These are phyloP conservation scores for Melocanna baccifera DNA, from an alignment of 176 grass and related monocot species.

Conservation along the genomic window DNA sequence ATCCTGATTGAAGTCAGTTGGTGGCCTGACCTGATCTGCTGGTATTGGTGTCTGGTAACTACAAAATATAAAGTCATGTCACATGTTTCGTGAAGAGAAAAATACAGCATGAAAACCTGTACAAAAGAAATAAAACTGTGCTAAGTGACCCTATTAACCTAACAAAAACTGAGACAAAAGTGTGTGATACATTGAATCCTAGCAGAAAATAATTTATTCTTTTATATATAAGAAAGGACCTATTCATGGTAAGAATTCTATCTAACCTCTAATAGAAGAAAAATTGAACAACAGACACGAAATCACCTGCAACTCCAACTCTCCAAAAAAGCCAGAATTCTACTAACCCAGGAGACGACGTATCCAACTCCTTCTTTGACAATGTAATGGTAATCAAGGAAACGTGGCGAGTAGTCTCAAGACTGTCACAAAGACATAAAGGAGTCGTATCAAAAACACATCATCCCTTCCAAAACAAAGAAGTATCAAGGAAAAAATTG, in stretches of 20 bases:
- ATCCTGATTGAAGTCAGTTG: slow-evolving; percentile 50
- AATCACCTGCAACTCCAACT: background rate
- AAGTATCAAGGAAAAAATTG: background rate
- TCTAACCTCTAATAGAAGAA: background rate
- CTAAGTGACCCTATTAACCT: background rate
- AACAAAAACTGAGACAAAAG: background rate
- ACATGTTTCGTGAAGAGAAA: background rate
- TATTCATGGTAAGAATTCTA: background rate
- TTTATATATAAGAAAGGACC: background rate
- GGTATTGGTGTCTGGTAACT: slow-evolving; percentile 77
- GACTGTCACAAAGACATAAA: slow-evolving; percentile 27
- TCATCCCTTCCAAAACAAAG: background rate
- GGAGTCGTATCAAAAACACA: background rate
- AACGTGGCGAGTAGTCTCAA: slow-evolving; percentile 71
- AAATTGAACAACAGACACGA: background rate
- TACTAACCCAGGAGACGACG: slow-evolving; percentile 60
- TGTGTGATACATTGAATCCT: background rate
- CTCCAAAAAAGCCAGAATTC: background rate
- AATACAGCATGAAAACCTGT: background rate
- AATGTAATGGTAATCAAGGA: slow-evolving; percentile 69
- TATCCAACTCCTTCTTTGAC: slow-evolving; percentile 74
- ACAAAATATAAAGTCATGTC: background rate
- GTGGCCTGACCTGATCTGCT: slow-evolving; percentile 62
- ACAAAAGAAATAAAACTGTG: background rate
- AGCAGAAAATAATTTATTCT: background rate